phyloP scores from a whole-genome alignment of 768 basidiomycete species.

The Udeniomyces megalosporus region DNA sequence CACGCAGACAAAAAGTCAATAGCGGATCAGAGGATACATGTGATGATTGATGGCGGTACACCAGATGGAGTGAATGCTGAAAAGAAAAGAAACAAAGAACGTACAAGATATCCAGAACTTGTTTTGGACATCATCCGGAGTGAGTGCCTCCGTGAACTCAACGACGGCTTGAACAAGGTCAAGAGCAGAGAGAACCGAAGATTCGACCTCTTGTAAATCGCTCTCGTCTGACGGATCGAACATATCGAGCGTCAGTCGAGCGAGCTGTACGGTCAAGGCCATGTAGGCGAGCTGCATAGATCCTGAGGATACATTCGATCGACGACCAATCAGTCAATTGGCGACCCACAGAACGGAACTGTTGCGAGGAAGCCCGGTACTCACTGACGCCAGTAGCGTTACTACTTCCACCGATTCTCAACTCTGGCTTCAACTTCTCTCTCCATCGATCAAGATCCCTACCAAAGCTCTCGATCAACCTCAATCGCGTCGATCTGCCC shows the following conservation, averaged over 20 bases:
- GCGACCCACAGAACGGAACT: not conserved
- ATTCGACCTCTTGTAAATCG: not conserved
- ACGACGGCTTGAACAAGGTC: slow-evolving; percentile 8
- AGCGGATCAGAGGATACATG: no score
- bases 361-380: no score
- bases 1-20: no score
- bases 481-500: slow-evolving; percentile 1
- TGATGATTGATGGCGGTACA: no score
- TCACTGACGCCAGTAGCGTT: slow-evolving; percentile 13
- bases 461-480: slow-evolving; percentile 12
- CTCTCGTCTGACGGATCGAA: slow-evolving; percentile 11
- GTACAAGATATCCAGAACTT: slow-evolving; percentile 10
- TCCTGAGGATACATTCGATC: not conserved
- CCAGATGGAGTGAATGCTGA: no score
- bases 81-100: not conserved
- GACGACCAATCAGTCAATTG: not conserved
- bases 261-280: slow-evolving; percentile 11
- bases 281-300: slow-evolving; percentile 16
- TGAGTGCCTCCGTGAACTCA: slow-evolving; percentile 7
- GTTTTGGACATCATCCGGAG: not conserved
- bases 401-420: not conserved
- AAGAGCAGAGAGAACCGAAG: not conserved
- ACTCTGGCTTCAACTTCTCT: not conserved
- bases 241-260: slow-evolving; percentile 7
- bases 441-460: slow-evolving; percentile 3